These are phyloP conservation scores for Umbelopsis vinacea DNA, from an alignment of 192 early-diverging fungal genomes.

Conservation along the genomic window DNA sequence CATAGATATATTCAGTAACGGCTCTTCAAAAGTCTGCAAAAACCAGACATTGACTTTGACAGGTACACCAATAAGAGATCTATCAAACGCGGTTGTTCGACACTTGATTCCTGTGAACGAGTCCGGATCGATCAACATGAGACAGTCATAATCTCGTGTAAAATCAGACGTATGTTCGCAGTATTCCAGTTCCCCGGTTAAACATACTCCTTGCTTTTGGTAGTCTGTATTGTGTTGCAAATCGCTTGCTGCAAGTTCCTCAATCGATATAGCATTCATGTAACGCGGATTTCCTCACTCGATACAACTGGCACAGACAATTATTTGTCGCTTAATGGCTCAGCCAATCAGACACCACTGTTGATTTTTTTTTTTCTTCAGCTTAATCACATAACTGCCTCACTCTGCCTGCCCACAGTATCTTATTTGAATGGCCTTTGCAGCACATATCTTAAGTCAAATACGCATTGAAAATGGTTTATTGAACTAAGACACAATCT, in stretches of 20 bases:
- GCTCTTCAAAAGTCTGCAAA: background rate
- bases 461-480: background rate
- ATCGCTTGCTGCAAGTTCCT: slow-evolving; percentile 12
- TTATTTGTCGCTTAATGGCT: too few relatives aligned
- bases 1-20: background rate
- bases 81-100: background rate
- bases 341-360: background rate
- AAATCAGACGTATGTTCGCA: background rate
- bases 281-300: background rate
- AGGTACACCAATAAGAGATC: background rate
- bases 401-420: too few relatives aligned
- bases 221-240: background rate
- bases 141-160: slow-evolving; percentile 6
- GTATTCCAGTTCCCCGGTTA: slow-evolving; percentile 9
- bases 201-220: background rate
- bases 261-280: slow-evolving; percentile 1
- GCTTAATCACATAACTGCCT: too few relatives aligned
- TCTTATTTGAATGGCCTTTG: too few relatives aligned
- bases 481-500: too few relatives aligned
- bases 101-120: slow-evolving; percentile 9
- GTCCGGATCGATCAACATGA: slow-evolving; percentile 3
- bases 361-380: too few relatives aligned
- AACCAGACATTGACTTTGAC: background rate
- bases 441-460: background rate
- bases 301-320: background rate